Evolutionary conservation across 495 filamentous ascomycete genomes (phyloP), one percentile per base, ranked within the genome.

Genomic region (Penicillium cinerascens): DNA sequence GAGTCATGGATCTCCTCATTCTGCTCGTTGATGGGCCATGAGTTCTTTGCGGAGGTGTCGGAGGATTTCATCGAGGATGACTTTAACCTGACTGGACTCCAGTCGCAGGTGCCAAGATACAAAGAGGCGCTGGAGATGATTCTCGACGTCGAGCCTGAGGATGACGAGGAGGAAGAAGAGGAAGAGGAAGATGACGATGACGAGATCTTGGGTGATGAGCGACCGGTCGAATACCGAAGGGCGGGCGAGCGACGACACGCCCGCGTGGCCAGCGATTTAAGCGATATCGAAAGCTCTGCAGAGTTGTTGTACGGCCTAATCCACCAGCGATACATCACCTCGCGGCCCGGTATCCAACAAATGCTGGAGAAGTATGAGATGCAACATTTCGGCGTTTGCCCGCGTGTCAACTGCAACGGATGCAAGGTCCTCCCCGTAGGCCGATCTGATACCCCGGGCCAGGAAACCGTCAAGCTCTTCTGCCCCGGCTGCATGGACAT

Each of bases 51-150:
- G 44, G 93, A 98, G 70, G 92, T 98, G 38, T 91, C 89, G 18
- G 93, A 98, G 72, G 93, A 98, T 54, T 98, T 98, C 66, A 97
- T 98, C 60, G 93, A 98, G 70, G 93, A 98, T 83, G 93, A 98
- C 67, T 98, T 98, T 76, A 98, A 98, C 73, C 78, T 98, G 47
- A 98, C 93, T 4, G 93, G 93, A 20, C 79, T 98, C 54, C 89
- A 95, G 72, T 87, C 83, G 29, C 91, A 97, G 73, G 93, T 98
- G 44, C 88, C 91, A 49, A 97, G 96, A 92, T 98, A 98, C 67
- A 98, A 97, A 69, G 93, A 98, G 74, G 93, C 93, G 0, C 66
- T 85, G 48, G 83, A 98, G 80, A 97, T 98, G 93, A 97, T 98
- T 55, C 80, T 98, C 36, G 93, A 98, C 59, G 95, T 98, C 42